Evolutionary conservation across 331 rosid genomes (phyloP), one percentile per base, ranked within the genome.

Genomic region (Rosa hybrid): DNA sequence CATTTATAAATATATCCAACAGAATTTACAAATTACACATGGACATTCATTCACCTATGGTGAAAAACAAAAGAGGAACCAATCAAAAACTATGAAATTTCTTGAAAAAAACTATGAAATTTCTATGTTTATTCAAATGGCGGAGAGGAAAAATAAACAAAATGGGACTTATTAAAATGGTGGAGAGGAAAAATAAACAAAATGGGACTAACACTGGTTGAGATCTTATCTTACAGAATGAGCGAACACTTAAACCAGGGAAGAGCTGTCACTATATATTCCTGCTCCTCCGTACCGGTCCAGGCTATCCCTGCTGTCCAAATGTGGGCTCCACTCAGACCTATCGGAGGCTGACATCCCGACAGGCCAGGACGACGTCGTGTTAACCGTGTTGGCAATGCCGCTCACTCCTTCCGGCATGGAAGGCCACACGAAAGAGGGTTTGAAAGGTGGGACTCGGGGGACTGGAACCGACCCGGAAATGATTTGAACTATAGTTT

Each of bases 351-450:
- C 64, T 5, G 80, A 77, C 16, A 49, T 48, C 7, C 54, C 73
- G 13, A 48, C 3, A 21, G 64, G 50, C 80, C 63, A 77, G 5
- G 80, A 49, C 73, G 74, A 48, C 45, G 80, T 34, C 39, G 80
- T 30, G 18, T 30, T 77, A 3, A 12, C 0, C 0, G 63, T 46
- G 50, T 64, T 65, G 17, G 64, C 50, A 11, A 14, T 7, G 80
- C 74, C 17, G 45, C 80, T 77, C 7, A 42, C 62, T 41, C 80
- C 81, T 41, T 81, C 77, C 2, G 86, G 90, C 81, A 84, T 30
- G 3, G 92, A 81, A 1, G 97, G 96, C 96, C 96, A 92, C 79
- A 90, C 80, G 67, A 92, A 92, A 77, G 94, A 10, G 11, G 97
- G 97, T 78, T 91, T 92, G 75, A 86, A 88, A 20, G 91, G 85